Base-by-base conservation (phyloP, 352 stramenopile genomes). In the Hyaloperonospora arabidopsidis region DNA sequence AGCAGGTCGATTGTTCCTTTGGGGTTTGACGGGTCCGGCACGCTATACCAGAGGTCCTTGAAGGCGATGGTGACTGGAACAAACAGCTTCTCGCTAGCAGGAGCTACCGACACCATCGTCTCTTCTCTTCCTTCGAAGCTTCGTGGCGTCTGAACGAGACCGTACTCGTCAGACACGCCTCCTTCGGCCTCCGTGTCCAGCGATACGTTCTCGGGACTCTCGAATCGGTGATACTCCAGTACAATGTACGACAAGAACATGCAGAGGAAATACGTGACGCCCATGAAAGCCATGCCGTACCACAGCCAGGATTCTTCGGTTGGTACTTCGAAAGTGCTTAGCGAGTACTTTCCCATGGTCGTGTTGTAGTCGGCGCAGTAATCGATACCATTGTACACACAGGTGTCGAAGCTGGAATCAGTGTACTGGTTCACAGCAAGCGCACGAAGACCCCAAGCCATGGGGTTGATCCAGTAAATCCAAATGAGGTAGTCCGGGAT, bases 401-500 rank as follows among this genome's bases (percentile, higher is more conserved):
- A 68, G 1, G 34, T 59, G 7, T 65, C 51, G 34, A 65, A 68
- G 1, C n/a, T 44, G 0, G 55, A 50, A 12, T 60, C 56, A 0
- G 25, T 55, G 46, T 68, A 68, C 41, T 68, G 56, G 6, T 68
- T 68, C 3, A 68, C 52, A 1, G 55, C 55, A 6, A 68, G 21
- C 1, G 54, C 59, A 2, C 54, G 59, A 5, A 63, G 28, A 2
- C 43, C 11, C 59, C 59, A 66, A 2, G 59, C 53, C 19, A 67
- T 52, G 1, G 53, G 59, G 8, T 67, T 57, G 6, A 67, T 59
- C 59, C 53, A 67, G 54, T 67, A 67, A 10, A 62, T 49, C 59
- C 59, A 67, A 28, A 67, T 67, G 4, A 68, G 44, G 38, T 65
- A 68, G 38, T 62, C 47, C 0, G 61, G 61, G 18, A 68, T 65